phyloP scores from a whole-genome alignment of 2,329 filamentous ascomycete genomes.

The Colletotrichum falcatum region DNA sequence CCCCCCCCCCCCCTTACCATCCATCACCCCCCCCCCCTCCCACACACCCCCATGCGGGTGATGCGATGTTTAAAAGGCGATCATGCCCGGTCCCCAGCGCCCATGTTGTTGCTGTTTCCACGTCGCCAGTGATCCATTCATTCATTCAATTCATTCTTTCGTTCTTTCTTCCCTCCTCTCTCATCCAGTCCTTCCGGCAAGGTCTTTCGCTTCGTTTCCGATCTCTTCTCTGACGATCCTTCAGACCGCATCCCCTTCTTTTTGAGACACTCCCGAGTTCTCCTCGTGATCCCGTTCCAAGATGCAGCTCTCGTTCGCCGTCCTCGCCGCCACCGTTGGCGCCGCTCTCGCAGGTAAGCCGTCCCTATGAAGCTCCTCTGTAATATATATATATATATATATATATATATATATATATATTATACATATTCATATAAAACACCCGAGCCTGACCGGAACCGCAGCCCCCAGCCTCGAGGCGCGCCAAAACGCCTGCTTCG shows the following conservation, averaged over 20 bases:
- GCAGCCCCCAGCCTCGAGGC: conserved; percentile 40
- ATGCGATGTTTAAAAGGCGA: conserved; percentile 39
- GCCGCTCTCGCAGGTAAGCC: conserved; percentile 36
- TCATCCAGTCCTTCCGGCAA: conserved; percentile 35
- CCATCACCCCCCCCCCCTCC: no score
- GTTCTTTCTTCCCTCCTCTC: not conserved
- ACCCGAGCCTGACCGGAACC: no score
- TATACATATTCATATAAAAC: no score
- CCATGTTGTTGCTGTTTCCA: not conserved
- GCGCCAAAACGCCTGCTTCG: conserved; percentile 62
- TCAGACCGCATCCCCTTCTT: not conserved
- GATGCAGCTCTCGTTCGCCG: conserved; percentile 39
- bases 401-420: no score
- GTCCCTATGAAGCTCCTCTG: no score
- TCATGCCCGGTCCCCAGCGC: conserved; percentile 18
- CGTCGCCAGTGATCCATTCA: not conserved
- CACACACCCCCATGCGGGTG: not conserved
- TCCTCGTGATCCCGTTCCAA: conserved; percentile 3
- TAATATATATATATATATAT: no score
- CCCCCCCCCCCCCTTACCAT: no score
- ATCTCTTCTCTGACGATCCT: not conserved
- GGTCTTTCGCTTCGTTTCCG: conserved; percentile 31
- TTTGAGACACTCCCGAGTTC: not conserved
- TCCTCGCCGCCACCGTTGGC: conserved; percentile 37
- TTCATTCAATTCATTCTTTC: not conserved